These are phyloP conservation scores for Nothopassalora personata DNA, from an alignment of 2,329 filamentous ascomycete species.

Conservation along the genomic window DNA sequence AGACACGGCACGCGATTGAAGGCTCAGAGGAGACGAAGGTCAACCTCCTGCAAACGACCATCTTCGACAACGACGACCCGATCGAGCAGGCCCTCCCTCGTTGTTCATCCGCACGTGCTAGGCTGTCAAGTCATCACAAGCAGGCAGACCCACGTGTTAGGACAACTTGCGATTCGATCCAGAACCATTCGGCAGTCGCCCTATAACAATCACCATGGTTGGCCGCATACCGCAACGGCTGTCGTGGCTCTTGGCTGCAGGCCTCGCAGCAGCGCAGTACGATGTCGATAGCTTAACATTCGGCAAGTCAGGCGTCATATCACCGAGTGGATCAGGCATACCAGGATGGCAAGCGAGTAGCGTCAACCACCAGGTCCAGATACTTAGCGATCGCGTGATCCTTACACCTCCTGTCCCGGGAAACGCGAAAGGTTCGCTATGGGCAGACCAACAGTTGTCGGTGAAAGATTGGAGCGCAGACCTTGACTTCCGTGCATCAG, in stretches of 20 bases:
- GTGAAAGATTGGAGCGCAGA: constrained; percentile 63
- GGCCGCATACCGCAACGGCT: constrained; percentile 13
- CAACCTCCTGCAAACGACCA: neutral
- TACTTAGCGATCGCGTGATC: constrained; percentile 84
- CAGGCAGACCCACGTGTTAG: neutral
- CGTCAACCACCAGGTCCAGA: constrained; percentile 51
- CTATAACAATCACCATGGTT: neutral
- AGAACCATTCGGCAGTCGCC: neutral
- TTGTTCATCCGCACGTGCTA: neutral
- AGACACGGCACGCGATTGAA: no score
- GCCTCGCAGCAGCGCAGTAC: constrained; percentile 23
- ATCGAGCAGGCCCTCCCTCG: neutral
- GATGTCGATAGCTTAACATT: constrained; percentile 56
- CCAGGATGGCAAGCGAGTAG: constrained; percentile 53
- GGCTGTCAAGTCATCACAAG: neutral
- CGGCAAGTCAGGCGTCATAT: constrained; percentile 65
- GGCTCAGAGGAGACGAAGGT: no score
- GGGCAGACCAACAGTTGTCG: constrained; percentile 53
- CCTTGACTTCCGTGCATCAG: constrained; percentile 80
- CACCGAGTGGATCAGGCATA: constrained; percentile 52
- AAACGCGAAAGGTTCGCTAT: constrained; percentile 75
- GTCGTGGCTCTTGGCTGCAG: constrained; percentile 23
- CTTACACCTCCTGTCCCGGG: constrained; percentile 85
- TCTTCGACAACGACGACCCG: neutral
- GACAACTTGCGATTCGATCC: neutral